Percentiles rank a stretch among this genome's conserved stretches.
These are phyloP conservation scores for Aspergillus arachidicola DNA, from an alignment of 2,329 filamentous ascomycete species.

Conservation along the genomic window DNA sequence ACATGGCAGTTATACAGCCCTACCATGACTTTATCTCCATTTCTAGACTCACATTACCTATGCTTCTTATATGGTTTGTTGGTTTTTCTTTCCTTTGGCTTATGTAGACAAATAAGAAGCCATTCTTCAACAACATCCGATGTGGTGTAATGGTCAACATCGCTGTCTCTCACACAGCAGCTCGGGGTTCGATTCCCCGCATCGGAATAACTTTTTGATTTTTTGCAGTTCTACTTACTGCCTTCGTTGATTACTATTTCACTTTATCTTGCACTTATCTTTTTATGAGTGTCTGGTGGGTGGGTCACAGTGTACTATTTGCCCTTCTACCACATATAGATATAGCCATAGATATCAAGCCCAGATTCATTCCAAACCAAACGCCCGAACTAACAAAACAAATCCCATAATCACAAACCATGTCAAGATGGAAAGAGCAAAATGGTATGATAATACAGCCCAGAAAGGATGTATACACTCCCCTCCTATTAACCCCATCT, in stretches of 20 bases:
- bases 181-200: slow-evolving; percentile 30
- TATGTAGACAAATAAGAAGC: fast-evolving
- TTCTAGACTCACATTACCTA: too few relatives aligned
- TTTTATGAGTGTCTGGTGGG: not conserved
- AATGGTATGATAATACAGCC: not conserved
- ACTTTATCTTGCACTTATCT: not conserved
- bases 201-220: slow-evolving; percentile 17
- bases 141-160: slow-evolving; percentile 31
- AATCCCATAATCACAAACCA: not conserved
- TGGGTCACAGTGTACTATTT: not conserved
- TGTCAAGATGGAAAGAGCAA: not conserved
- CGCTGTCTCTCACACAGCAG: slow-evolving; percentile 31
- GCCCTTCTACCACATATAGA: not conserved
- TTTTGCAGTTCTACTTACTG: not conserved
- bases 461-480: not conserved
- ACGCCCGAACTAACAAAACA: not conserved
- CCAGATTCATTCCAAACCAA: not conserved
- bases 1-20: not conserved
- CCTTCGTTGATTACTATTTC: not conserved
- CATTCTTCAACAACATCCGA: slow-evolving; percentile 12
- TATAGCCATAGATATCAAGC: not conserved
- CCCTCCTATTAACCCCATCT: not conserved
- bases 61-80: not conserved
- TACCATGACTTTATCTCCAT: not conserved
- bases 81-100: fast-evolving